A percentile compares a stretch with the other conserved stretches of the same genome.
phyloP scores from a whole-genome alignment of 23 red algal genomes.

The Cyanidium caldarium region DNA sequence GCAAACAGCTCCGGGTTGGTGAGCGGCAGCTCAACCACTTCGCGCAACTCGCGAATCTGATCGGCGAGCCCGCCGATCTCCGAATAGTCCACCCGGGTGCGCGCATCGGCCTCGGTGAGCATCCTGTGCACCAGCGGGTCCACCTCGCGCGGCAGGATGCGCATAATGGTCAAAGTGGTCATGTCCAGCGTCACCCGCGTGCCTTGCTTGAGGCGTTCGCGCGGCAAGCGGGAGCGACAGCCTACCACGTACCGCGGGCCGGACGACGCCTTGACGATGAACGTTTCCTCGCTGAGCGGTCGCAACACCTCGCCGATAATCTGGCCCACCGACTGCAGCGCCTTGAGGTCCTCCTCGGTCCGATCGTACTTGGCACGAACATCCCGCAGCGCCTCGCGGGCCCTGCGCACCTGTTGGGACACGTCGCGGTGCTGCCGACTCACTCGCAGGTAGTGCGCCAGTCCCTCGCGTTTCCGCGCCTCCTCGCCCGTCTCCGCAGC shows the following conservation, averaged over 20 bases:
- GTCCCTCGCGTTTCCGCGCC: not conserved
- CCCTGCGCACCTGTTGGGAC: not conserved
- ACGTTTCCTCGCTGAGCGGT: constrained; percentile 69
- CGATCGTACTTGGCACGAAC: constrained; percentile 49
- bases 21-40: constrained; percentile 92
- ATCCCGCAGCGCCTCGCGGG: constrained; percentile 31
- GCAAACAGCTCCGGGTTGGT: constrained; percentile 96
- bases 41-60: constrained; percentile 90
- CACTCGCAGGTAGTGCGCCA: not conserved
- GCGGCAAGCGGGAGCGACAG: constrained; percentile 55
- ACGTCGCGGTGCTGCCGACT: not conserved
- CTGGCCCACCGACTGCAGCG: constrained; percentile 90
- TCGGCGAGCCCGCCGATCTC: constrained; percentile 92
- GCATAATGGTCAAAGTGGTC: constrained; percentile 99
- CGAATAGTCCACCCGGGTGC: constrained; percentile 39
- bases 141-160: constrained; percentile 90
- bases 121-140: constrained; percentile 98
- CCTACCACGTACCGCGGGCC: constrained; percentile 98
- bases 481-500: not conserved
- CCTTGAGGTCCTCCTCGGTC: constrained; percentile 94
- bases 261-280: constrained; percentile 94
- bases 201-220: constrained; percentile 66
- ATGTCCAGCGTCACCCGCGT: constrained; percentile 91
- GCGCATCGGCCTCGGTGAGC: constrained; percentile 76
- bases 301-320: constrained; percentile 96